Percentiles rank a stretch among this genome's conserved stretches.
phyloP scores from a whole-genome alignment of 371 early-diverging fungal species.

The Nematocida ausubeli region DNA sequence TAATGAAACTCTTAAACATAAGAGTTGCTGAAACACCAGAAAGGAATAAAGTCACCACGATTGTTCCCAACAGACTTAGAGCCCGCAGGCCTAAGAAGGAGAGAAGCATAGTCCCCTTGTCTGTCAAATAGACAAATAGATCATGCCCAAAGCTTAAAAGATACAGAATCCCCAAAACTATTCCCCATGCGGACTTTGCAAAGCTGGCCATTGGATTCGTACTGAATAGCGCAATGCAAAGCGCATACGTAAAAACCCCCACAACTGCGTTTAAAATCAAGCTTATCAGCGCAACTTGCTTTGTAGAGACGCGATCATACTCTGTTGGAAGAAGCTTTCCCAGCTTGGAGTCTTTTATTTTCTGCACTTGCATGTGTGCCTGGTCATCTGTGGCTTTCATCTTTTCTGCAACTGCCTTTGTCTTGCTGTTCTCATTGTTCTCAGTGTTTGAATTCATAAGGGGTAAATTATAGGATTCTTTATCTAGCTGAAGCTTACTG shows the following conservation, averaged over 20 bases:
- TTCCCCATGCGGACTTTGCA: neutral
- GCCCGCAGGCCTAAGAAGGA: conserved; percentile 15
- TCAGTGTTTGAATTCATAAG: conserved; percentile 19
- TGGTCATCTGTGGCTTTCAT: conserved; percentile 44
- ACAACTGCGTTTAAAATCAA: conserved; percentile 23
- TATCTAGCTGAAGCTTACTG: conserved; percentile 11
- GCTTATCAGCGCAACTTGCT: conserved; percentile 8
- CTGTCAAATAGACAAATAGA: conserved; percentile 12
- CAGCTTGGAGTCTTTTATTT: conserved; percentile 27
- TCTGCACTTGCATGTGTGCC: conserved; percentile 38
- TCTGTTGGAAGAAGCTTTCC: conserved; percentile 42
- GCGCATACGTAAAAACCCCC: neutral
- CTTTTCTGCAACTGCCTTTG: conserved; percentile 41
- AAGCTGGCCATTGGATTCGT: neutral
- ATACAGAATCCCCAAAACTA: neutral
- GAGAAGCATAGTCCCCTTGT: conserved; percentile 30
- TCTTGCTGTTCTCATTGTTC: conserved; percentile 20
- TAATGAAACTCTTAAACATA: conserved; percentile 29
- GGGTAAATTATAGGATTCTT: conserved; percentile 17
- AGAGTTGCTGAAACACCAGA: neutral
- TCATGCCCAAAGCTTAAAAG: conserved; percentile 8
- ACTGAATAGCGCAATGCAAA: neutral
- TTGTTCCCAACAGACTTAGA: neutral
- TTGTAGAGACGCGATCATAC: conserved; percentile 3
- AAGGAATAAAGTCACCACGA: neutral